Evolutionary conservation across 108 stramenopile genomes (phyloP).

Genomic region (Skeletonema potamos): DNA sequence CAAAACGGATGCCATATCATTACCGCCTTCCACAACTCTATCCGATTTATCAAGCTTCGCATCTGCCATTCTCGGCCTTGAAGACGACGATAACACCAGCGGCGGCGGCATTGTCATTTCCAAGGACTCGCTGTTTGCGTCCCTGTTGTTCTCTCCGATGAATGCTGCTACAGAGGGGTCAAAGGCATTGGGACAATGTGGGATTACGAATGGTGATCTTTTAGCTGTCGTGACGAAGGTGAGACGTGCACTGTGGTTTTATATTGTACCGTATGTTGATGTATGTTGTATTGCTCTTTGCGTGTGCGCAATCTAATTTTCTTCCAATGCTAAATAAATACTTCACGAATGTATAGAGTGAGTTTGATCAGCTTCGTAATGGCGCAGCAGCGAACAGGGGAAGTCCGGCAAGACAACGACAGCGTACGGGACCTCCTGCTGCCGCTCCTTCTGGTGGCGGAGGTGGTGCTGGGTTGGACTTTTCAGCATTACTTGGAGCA

Average conservation of each 20-base stretch:
- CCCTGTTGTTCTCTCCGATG: not conserved
- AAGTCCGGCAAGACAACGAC: slow-evolving; percentile 9
- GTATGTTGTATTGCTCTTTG: too few species aligned
- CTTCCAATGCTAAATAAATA: too few species aligned
- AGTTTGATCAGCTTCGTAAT: slow-evolving; percentile 8
- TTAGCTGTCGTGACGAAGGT: slow-evolving; percentile 22
- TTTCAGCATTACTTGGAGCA: slow-evolving; percentile 58
- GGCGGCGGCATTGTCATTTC: slow-evolving; percentile 26
- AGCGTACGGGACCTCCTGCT: slow-evolving; percentile 9
- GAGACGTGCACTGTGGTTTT: not conserved
- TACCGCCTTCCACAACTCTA: slow-evolving; percentile 41
- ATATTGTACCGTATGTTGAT: too few species aligned
- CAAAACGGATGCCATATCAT: slow-evolving; percentile 26
- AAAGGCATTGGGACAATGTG: slow-evolving; percentile 31
- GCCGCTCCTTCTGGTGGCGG: slow-evolving; percentile 42
- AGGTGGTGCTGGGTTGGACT: slow-evolving; percentile 61
- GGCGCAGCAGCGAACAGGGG: slow-evolving; percentile 1
- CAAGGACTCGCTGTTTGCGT: slow-evolving; percentile 47
- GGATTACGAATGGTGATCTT: slow-evolving; percentile 60
- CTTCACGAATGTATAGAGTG: too few species aligned
- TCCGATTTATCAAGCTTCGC: slow-evolving; percentile 54
- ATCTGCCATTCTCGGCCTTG: slow-evolving; percentile 58
- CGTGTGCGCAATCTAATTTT: not conserved
- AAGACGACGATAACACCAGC: not conserved
- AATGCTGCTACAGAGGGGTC: not conserved